phyloP scores from a whole-genome alignment of 2,329 filamentous ascomycete genomes.

The Claviceps sp. region DNA sequence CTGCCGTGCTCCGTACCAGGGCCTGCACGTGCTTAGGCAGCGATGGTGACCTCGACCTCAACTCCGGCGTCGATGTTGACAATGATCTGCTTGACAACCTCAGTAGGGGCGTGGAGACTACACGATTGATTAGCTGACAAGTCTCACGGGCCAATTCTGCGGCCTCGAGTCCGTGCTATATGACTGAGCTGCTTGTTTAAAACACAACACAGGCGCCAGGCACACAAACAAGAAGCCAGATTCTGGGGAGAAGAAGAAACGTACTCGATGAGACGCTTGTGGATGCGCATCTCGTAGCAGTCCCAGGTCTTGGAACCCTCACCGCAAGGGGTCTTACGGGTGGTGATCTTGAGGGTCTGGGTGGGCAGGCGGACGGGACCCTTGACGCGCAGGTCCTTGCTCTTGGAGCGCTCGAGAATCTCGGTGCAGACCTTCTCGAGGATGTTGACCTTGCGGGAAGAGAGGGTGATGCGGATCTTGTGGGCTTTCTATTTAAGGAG shows the following conservation, averaged over 20 bases:
- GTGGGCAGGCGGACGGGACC: conserved; percentile 94
- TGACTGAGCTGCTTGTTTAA: background rate
- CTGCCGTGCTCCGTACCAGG: background rate
- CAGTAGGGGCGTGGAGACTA: conserved; percentile 87
- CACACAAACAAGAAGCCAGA: background rate
- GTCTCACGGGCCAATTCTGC: too few species aligned
- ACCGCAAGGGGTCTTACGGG: conserved; percentile 98
- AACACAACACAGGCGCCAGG: background rate
- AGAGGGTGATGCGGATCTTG: conserved; percentile 97
- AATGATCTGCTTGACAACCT: conserved; percentile 94
- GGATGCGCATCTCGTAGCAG: conserved; percentile 96
- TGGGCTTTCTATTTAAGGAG: conserved; percentile 58
- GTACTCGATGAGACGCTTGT: conserved; percentile 94
- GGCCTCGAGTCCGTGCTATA: background rate
- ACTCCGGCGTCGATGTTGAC: conserved; percentile 92
- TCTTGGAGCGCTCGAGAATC: conserved; percentile 96
- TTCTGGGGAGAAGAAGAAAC: conserved; percentile 18
- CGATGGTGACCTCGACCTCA: conserved; percentile 87
- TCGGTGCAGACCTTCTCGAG: conserved; percentile 98
- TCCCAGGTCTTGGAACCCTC: conserved; percentile 99
- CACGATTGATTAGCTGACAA: background rate
- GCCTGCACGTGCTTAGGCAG: conserved; percentile 43
- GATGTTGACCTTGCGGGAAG: conserved; percentile 83
- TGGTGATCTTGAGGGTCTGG: conserved; percentile 93
- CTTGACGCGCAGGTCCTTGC: conserved; percentile 97